A percentile compares a stretch with the other conserved stretches of the same genome.
Conservation (phyloP, 1,284 basidiomycete genomes). For the Chiua sp. region DNA sequence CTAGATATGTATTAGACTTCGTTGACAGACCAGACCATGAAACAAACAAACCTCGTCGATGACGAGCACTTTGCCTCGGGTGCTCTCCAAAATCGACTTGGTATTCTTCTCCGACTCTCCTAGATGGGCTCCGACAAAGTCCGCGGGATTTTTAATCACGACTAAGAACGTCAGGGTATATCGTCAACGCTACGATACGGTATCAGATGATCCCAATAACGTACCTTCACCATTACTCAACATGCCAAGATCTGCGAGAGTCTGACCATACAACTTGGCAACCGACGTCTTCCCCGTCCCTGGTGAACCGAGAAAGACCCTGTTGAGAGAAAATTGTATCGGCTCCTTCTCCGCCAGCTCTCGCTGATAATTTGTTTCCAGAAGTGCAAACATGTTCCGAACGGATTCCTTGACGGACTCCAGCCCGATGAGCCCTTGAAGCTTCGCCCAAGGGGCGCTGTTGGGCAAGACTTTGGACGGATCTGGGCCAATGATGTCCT, state of each 20-base stretch:
- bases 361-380: conserved; percentile 60
- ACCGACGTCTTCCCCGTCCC: conserved; percentile 75
- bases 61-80: conserved; percentile 67
- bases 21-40: not conserved
- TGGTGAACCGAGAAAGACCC: conserved; percentile 66
- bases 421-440: conserved; percentile 60
- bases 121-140: conserved; percentile 61
- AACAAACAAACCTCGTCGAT: conserved; percentile 64
- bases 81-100: conserved; percentile 61
- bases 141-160: conserved; percentile 67
- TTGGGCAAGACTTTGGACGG: conserved; percentile 53
- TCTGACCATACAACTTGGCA: conserved; percentile 64
- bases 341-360: conserved; percentile 62
- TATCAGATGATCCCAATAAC: not conserved
- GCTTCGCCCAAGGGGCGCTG: conserved; percentile 55
- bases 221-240: conserved; percentile 72
- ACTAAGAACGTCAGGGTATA: conserved; percentile 42
- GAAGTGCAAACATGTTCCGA: conserved; percentile 48
- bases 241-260: conserved; percentile 62
- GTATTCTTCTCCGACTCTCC: conserved; percentile 68
- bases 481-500: conserved; percentile 68
- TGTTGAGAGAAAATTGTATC: conserved; percentile 59
- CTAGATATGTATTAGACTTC: conserved; percentile 36
- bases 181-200: not conserved
- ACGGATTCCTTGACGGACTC: conserved; percentile 61